Evolutionary conservation across 2,329 filamentous ascomycete species (phyloP).

Genomic region (Epichloe gansuensis): DNA sequence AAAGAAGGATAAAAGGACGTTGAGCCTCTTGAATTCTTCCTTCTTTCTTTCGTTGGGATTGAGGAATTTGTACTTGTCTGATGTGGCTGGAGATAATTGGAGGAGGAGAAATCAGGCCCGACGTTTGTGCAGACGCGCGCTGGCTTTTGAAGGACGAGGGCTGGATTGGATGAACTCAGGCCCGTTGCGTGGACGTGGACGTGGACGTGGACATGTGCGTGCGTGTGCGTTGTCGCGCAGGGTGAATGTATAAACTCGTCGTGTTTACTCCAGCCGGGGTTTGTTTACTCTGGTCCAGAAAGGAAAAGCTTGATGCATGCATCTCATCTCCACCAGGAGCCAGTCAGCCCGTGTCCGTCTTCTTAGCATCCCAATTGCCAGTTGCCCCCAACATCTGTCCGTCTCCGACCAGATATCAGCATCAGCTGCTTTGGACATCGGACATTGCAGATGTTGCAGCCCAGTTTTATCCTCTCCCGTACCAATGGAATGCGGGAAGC

Average conservation of each 20-base stretch:
- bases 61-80: conserved; percentile 11
- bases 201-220: conserved; percentile 6
- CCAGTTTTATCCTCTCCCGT: neutral
- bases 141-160: conserved; percentile 28
- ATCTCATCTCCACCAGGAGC: conserved; percentile 8
- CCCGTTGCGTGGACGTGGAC: conserved; percentile 4
- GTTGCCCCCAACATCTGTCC: neutral
- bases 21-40: conserved; percentile 23
- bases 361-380: neutral
- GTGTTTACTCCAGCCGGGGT: conserved; percentile 11
- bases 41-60: conserved; percentile 14
- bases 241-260: conserved; percentile 13
- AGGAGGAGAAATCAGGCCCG: conserved; percentile 19
- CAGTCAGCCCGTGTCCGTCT: neutral
- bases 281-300: conserved; percentile 16
- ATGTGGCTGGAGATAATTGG: conserved; percentile 27
- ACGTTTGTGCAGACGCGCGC: conserved; percentile 19
- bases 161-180: conserved; percentile 14
- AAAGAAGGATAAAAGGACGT: conserved; percentile 19
- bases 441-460: neutral
- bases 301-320: conserved; percentile 11
- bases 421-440: neutral
- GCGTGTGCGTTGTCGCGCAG: conserved; percentile 9
- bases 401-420: neutral
- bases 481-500: conserved; percentile 6